phyloP scores from a whole-genome alignment of 768 basidiomycete genomes.

The Amanita pseudoporphyria region DNA sequence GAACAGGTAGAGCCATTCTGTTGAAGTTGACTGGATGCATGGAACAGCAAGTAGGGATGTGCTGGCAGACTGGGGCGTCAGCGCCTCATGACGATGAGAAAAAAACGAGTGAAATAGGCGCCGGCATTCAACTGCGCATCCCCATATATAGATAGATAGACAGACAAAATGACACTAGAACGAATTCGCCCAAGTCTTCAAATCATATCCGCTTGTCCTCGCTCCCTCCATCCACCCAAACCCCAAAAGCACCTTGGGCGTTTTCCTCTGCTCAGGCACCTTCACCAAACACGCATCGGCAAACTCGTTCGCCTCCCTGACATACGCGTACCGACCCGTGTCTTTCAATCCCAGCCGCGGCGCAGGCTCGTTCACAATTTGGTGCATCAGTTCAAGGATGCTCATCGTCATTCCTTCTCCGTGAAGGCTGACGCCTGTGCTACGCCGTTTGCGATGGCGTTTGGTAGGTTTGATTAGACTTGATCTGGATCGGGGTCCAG shows the following conservation, averaged over 20 bases:
- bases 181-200: conserved; percentile 73
- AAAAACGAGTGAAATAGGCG: too few species aligned
- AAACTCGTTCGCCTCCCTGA: conserved; percentile 69
- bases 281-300: conserved; percentile 87
- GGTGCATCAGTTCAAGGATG: conserved; percentile 91
- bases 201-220: conserved; percentile 49
- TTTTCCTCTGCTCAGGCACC: conserved; percentile 72
- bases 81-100: too few species aligned
- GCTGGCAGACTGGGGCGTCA: too few species aligned
- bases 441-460: conserved; percentile 63
- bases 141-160: too few species aligned
- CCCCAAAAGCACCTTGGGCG: conserved; percentile 81
- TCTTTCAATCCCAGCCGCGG: conserved; percentile 73
- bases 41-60: too few species aligned
- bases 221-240: conserved; percentile 67
- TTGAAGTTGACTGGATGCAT: too few species aligned
- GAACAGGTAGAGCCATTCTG: too few species aligned
- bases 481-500: background rate
- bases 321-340: conserved; percentile 27
- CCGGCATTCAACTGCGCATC: too few species aligned
- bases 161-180: conserved; percentile 27
- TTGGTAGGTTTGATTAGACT: conserved; percentile 15
- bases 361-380: conserved; percentile 98
- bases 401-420: conserved; percentile 98
- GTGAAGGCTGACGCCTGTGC: conserved; percentile 85